Evolutionary conservation across 192 early-diverging fungal genomes (phyloP).

Genomic region (Mortierella claussenii): DNA sequence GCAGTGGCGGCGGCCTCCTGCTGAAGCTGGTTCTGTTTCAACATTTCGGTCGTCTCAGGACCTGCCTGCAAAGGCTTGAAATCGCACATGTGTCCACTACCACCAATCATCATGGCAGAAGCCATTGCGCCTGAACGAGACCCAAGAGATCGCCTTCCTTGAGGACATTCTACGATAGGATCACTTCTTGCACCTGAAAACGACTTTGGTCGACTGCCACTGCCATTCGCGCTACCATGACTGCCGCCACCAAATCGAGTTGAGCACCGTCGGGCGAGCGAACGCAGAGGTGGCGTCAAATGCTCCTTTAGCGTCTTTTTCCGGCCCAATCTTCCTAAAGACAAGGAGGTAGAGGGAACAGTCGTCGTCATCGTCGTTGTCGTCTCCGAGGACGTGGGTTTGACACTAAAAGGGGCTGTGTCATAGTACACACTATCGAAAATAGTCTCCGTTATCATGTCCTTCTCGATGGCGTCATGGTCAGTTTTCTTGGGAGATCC

Average conservation of each 20-base stretch:
- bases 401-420: too few relatives aligned
- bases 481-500: too few relatives aligned
- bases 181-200: not conserved
- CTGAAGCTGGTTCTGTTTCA: constrained; percentile 1
- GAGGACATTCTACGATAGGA: not conserved
- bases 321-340: not conserved
- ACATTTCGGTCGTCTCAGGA: constrained; percentile 29
- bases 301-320: constrained; percentile 35
- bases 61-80: constrained; percentile 33
- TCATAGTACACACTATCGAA: too few relatives aligned
- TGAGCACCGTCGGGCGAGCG: constrained; percentile 34
- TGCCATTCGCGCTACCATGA: constrained; percentile 6
- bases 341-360: too few relatives aligned
- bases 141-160: not conserved
- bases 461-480: too few relatives aligned
- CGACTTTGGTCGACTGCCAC: constrained; percentile 19
- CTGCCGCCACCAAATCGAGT: constrained; percentile 19
- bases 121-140: constrained; percentile 8
- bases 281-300: constrained; percentile 21
- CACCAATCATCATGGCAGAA: not conserved
- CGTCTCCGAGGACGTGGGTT: too few relatives aligned
- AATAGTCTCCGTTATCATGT: too few relatives aligned
- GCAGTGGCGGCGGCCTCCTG: not conserved
- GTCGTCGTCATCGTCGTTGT: too few relatives aligned
- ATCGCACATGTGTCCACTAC: constrained; percentile 27